A percentile compares a stretch with the other conserved stretches of the same genome.
These are phyloP conservation scores for Sclerotinia subarctica DNA, from an alignment of 2,329 filamentous ascomycete genomes.

Conservation along the genomic window DNA sequence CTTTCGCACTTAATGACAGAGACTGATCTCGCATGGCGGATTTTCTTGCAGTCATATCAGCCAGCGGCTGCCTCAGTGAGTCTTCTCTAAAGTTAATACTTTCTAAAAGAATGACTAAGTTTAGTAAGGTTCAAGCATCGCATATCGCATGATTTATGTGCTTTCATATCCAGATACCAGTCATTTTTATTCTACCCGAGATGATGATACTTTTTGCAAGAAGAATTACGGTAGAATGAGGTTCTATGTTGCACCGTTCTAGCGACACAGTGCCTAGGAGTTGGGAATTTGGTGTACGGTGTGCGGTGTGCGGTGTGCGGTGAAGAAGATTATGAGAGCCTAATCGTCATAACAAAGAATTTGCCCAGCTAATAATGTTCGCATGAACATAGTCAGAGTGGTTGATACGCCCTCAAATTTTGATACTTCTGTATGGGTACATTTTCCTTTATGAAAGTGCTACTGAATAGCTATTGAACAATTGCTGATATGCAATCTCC, in stretches of 20 bases:
- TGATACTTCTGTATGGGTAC: not conserved
- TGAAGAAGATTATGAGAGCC: not conserved
- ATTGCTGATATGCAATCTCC: not conserved
- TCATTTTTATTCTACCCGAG: not conserved
- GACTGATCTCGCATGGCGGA: not conserved
- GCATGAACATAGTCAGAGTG: not conserved
- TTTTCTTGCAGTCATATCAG: not conserved
- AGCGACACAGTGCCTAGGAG: not conserved
- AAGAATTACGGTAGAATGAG: not conserved
- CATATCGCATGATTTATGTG: not conserved
- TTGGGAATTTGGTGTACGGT: accelerated
- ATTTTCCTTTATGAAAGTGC: no score
- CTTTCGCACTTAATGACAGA: not conserved
- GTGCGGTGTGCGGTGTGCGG: no score
- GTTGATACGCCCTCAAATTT: not conserved
- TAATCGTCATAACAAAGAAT: not conserved
- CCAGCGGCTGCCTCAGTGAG: not conserved
- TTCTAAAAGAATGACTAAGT: not conserved
- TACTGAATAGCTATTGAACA: not conserved
- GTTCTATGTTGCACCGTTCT: no score
- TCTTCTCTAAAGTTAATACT: not conserved
- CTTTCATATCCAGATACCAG: not conserved
- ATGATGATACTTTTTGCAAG: not conserved
- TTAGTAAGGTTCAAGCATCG: not conserved
- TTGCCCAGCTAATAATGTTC: not conserved